Conservation (phyloP, 202 grass and related monocot species). For the Musa balbisiana region DNA sequence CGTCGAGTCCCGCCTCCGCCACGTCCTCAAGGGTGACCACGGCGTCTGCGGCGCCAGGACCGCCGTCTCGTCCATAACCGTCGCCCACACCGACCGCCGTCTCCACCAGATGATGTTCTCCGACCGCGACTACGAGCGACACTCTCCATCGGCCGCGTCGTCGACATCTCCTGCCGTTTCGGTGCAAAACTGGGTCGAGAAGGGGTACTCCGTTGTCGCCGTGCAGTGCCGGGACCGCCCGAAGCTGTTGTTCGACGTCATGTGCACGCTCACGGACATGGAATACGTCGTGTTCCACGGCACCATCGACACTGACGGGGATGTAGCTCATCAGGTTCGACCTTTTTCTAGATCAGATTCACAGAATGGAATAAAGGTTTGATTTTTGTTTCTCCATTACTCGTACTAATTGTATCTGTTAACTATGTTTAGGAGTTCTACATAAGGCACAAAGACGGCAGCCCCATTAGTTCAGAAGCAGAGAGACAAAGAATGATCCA, state of each 20-base stretch:
- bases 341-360: neutral
- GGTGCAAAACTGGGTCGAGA: slow-evolving; percentile 69
- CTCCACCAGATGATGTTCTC: slow-evolving; percentile 89
- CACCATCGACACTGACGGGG: slow-evolving; percentile 64
- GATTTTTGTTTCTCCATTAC: neutral
- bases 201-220: slow-evolving; percentile 86
- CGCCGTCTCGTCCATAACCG: slow-evolving; percentile 6
- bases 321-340: slow-evolving; percentile 44
- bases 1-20: slow-evolving; percentile 62
- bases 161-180: slow-evolving; percentile 34
- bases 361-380: neutral
- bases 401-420: neutral
- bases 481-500: slow-evolving; percentile 53
- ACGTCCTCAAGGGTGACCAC: slow-evolving; percentile 43
- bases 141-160: slow-evolving; percentile 1
- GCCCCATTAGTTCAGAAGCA: slow-evolving; percentile 62
- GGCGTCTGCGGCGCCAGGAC: slow-evolving; percentile 22
- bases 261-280: slow-evolving; percentile 90
- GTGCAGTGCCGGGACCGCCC: slow-evolving; percentile 60
- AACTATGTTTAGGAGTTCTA: slow-evolving; percentile 61
- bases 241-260: slow-evolving; percentile 80
- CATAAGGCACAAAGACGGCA: slow-evolving; percentile 61
- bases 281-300: slow-evolving; percentile 94
- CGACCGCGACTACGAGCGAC: slow-evolving; percentile 27
- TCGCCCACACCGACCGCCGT: slow-evolving; percentile 49